Evolutionary conservation across 1,284 basidiomycete species (phyloP), one percentile per base, ranked within the genome.

Genomic region (Naganishia cerealis): DNA sequence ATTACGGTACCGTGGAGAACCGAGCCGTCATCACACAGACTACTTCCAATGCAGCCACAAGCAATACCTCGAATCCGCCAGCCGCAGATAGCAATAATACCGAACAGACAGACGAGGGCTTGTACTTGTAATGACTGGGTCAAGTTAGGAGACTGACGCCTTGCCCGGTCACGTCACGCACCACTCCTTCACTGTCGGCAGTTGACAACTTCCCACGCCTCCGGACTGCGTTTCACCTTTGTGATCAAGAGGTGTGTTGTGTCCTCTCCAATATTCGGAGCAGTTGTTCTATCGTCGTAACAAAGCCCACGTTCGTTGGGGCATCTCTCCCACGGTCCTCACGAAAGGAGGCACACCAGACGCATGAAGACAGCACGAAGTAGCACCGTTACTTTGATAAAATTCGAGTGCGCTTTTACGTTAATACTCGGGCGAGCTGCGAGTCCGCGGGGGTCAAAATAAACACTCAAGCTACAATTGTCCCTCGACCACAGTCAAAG

Each of bases 1-100:
- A 68, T 42, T 63, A 63, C 4, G 63, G 43, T 4, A n/a, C 24
- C 7, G 24, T 24, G 18, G 54, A 66, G 10, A 57, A 66, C 18
- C 38, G 43, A 39, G 63, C 63, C 9, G 29, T 57, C 53, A 56
- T 66, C 9, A 50, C 6, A 9, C n/a, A 50, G 12, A 21, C 46
- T 24, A 21, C n/a, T 24, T 7, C 21, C 33, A 1, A 52, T 18
- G 29, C 12, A 15, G 15, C 29, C 12, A 16, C 15, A 13, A 40
- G 33, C 1, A 12, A 12, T 21, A 38, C 24, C 3, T 15, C 40
- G 12, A 24, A 4, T 33, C n/a, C 39, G 43, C 39, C 12, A 24
- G 7, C 63, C 16, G 26, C 54, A 16, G 3, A 48, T 15, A 29
- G 43, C n/a, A 15, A 10, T 21, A 40, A 0, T 18, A 24, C 8